These are phyloP conservation scores for Noccaea caerulescens DNA, from an alignment of 345 rosid species.

Conservation along the genomic window DNA sequence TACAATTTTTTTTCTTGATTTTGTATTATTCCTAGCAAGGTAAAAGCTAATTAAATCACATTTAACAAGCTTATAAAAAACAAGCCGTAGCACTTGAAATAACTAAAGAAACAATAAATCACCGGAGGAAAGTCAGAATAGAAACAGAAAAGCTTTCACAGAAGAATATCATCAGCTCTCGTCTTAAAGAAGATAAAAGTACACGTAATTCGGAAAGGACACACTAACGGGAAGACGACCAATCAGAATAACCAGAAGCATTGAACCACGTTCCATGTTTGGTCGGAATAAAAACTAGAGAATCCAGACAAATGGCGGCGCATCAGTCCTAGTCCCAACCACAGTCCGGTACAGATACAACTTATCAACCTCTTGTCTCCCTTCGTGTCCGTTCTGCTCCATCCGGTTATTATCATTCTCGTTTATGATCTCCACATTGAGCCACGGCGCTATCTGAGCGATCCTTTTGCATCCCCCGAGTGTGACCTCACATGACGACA, in stretches of 20 bases:
- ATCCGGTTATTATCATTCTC: slow-evolving; percentile 36
- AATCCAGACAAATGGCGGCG: slow-evolving; percentile 74
- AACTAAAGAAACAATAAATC: slow-evolving; percentile 21
- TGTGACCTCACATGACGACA: slow-evolving; percentile 95
- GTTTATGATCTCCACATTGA: slow-evolving; percentile 82
- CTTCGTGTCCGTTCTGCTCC: slow-evolving; percentile 42
- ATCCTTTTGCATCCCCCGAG: slow-evolving; percentile 84
- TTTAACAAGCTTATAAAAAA: neutral
- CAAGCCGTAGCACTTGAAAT: neutral
- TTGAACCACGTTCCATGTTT: slow-evolving; percentile 24
- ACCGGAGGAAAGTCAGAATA: neutral
- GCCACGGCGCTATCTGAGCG: slow-evolving; percentile 71
- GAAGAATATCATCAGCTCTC: slow-evolving; percentile 37
- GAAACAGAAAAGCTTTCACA: slow-evolving; percentile 31
- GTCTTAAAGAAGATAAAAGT: slow-evolving; percentile 20
- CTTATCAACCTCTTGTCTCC: slow-evolving; percentile 63
- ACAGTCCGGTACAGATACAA: slow-evolving; percentile 80
- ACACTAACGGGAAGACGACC: slow-evolving; percentile 14
- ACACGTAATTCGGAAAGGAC: slow-evolving; percentile 30
- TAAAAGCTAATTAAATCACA: neutral
- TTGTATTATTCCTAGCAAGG: slow-evolving; percentile 4
- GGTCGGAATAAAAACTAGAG: slow-evolving; percentile 48
- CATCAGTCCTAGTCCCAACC: slow-evolving; percentile 79
- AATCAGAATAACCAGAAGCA: slow-evolving; percentile 16
- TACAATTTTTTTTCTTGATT: neutral